Percentiles rank a stretch among this genome's conserved stretches.
Evolutionary conservation across 768 basidiomycete genomes (phyloP).

Genomic region (Psilocybe cyanescens): DNA sequence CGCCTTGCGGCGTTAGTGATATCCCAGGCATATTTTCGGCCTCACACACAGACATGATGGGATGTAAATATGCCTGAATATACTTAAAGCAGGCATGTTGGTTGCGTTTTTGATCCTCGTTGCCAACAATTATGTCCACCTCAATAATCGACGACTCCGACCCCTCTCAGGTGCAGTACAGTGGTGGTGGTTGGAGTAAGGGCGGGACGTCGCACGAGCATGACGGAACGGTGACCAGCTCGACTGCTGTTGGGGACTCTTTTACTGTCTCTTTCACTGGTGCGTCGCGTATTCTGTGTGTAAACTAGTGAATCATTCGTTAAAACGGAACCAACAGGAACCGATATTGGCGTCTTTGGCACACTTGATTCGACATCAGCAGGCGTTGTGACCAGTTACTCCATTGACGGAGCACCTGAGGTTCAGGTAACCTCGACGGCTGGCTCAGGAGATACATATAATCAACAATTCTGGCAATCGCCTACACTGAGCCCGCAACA

Average conservation of each 20-base stretch:
- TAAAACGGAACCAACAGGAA: constrained; percentile 25
- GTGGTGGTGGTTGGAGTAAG: constrained; percentile 32
- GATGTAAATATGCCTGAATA: background rate
- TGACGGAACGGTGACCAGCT: constrained; percentile 35
- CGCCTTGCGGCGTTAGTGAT: background rate
- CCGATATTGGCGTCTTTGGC: constrained; percentile 36
- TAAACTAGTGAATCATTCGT: background rate
- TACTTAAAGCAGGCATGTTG: constrained; percentile 8
- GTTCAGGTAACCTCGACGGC: constrained; percentile 28
- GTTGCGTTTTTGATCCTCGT: background rate
- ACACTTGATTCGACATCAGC: constrained; percentile 37
- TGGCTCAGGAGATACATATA: constrained; percentile 29
- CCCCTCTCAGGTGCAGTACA: constrained; percentile 30
- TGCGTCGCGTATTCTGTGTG: constrained; percentile 10
- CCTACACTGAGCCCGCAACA: constrained; percentile 20
- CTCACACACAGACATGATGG: background rate
- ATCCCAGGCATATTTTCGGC: background rate
- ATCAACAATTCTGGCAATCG: constrained; percentile 41
- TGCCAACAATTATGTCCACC: constrained; percentile 19
- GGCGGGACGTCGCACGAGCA: constrained; percentile 34
- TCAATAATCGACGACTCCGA: constrained; percentile 41
- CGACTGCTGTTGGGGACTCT: constrained; percentile 35
- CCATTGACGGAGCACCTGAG: constrained; percentile 33
- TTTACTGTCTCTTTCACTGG: constrained; percentile 40
- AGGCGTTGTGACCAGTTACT: constrained; percentile 40